phyloP scores from a whole-genome alignment of 2,329 filamentous ascomycete species.

The Rosellinia necatrix region DNA sequence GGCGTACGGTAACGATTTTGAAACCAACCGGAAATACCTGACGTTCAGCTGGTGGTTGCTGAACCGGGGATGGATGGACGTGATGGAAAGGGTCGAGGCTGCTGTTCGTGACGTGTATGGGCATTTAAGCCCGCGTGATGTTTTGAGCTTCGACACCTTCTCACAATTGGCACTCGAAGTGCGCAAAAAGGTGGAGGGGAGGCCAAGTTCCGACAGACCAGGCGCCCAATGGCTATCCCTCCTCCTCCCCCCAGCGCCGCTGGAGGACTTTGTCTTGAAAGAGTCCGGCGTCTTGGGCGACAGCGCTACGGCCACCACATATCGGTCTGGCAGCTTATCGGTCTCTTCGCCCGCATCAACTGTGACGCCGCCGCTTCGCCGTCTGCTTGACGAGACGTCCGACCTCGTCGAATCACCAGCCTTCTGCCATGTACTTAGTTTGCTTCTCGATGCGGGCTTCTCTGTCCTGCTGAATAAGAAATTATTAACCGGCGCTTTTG shows the following conservation, averaged over 20 bases:
- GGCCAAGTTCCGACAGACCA: slow-evolving; percentile 46
- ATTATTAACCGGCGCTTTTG: slow-evolving; percentile 78
- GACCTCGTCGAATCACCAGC: slow-evolving; percentile 93
- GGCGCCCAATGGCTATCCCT: slow-evolving; percentile 78
- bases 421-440: slow-evolving; percentile 83
- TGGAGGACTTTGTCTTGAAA: slow-evolving; percentile 82
- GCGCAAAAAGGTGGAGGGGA: slow-evolving; percentile 81
- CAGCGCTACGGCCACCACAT: slow-evolving; percentile 46
- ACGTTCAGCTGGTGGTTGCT: slow-evolving; percentile 98
- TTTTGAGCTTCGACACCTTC: slow-evolving; percentile 80
- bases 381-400: slow-evolving; percentile 91
- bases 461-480: slow-evolving; percentile 82
- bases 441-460: slow-evolving; percentile 86
- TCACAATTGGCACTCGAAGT: slow-evolving; percentile 82
- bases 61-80: slow-evolving; percentile 83
- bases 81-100: slow-evolving; percentile 80
- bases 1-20: slow-evolving; percentile 88
- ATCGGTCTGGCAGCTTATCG: slow-evolving; percentile 14
- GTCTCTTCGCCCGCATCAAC: slow-evolving; percentile 40
- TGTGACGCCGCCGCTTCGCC: slow-evolving; percentile 66
- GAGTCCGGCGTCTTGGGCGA: slow-evolving; percentile 79
- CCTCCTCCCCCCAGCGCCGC: slow-evolving; percentile 76
- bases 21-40: slow-evolving; percentile 92
- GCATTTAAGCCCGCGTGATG: slow-evolving; percentile 84
- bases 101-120: slow-evolving; percentile 91